These are phyloP conservation scores for Ajuga reptans DNA, from an alignment of 305 asterid species.

Conservation along the genomic window DNA sequence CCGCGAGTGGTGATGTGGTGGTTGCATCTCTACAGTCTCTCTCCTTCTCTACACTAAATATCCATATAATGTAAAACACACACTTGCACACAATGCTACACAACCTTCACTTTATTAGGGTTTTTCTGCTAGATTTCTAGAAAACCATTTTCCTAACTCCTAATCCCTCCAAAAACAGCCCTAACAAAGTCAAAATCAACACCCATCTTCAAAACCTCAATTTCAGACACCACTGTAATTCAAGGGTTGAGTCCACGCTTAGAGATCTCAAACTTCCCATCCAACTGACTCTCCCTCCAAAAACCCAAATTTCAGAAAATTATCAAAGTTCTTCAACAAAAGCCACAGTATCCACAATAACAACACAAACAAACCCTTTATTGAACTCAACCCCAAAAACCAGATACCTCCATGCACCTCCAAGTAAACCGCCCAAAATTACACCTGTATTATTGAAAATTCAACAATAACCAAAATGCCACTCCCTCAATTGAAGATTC, in stretches of 20 bases:
- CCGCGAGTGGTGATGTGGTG: constrained; percentile 48
- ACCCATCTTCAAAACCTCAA: constrained; percentile 44
- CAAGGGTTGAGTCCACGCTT: constrained; percentile 33
- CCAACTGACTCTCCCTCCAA: constrained; percentile 79
- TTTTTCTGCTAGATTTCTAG: constrained; percentile 43
- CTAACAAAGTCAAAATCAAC: constrained; percentile 35
- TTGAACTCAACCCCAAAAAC: constrained; percentile 25
- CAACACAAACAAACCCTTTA: constrained; percentile 28
- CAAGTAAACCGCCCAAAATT: constrained; percentile 45
- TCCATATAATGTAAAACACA: constrained; percentile 43
- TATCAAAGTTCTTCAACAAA: constrained; percentile 32
- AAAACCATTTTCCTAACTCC: constrained; percentile 40
- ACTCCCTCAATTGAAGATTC: constrained; percentile 37
- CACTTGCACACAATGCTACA: constrained; percentile 31
- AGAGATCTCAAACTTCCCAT: constrained; percentile 57
- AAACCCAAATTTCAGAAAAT: constrained; percentile 41
- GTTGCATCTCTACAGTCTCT: constrained; percentile 40
- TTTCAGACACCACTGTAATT: constrained; percentile 20
- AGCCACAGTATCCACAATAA: constrained; percentile 26
- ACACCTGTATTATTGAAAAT: constrained; percentile 29
- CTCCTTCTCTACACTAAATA: constrained; percentile 34
- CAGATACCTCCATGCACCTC: constrained; percentile 43
- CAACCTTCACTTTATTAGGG: constrained; percentile 52
- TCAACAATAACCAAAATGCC: constrained; percentile 44
- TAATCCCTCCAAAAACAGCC: constrained; percentile 31